Conservation (phyloP, 768 basidiomycete genomes). For the Cystofilobasidium bisporidii region DNA sequence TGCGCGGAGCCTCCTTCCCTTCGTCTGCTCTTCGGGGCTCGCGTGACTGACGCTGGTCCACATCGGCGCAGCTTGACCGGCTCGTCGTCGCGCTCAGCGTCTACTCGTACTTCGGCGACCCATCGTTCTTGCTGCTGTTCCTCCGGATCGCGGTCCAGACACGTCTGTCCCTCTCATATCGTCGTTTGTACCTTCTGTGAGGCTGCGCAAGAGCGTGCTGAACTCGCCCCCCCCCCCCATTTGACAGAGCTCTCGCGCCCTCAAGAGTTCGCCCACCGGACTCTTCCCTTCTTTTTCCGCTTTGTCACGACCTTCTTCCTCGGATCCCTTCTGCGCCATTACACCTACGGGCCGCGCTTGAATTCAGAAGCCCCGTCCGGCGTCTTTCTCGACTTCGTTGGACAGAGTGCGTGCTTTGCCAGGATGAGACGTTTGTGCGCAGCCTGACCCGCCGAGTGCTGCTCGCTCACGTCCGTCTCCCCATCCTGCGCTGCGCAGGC, state of each 20-base stretch:
- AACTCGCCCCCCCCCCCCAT: no score
- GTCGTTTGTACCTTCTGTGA: no score
- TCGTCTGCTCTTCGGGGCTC: background rate
- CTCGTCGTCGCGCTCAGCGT: constrained; percentile 13
- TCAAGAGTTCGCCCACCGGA: background rate
- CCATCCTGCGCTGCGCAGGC: background rate
- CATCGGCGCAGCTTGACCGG: constrained; percentile 13
- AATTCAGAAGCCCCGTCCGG: background rate
- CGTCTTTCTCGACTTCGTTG: constrained; percentile 18
- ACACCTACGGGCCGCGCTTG: background rate
- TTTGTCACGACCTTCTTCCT: background rate
- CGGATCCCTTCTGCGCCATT: background rate
- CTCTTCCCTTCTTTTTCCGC: background rate
- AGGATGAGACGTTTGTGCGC: constrained; percentile 2
- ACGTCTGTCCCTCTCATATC: background rate
- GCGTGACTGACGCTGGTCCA: background rate
- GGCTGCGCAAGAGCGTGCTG: no score
- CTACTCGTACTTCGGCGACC: constrained; percentile 13
- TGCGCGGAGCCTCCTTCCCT: background rate
- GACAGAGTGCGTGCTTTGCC: no score
- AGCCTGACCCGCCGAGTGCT: no score
- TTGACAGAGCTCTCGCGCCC: constrained; percentile 22
- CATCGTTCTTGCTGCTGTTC: constrained; percentile 1
- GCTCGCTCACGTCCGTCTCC: background rate
- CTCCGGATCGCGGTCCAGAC: background rate